Evolutionary conservation across 2,329 filamentous ascomycete species (phyloP).

Genomic region (Ophiosphaerella korrae): DNA sequence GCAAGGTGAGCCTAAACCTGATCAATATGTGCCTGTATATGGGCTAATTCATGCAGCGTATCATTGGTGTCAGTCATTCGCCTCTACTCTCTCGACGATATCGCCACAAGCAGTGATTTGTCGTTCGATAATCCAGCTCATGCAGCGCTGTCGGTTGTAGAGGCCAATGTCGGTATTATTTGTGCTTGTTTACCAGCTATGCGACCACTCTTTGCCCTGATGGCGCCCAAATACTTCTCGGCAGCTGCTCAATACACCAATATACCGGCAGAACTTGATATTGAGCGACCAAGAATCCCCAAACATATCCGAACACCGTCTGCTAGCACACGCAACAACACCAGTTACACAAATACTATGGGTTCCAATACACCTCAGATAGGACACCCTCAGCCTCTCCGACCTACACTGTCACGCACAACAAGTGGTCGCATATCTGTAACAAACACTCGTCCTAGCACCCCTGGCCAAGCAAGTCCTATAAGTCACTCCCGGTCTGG

Average conservation of each 20-base stretch:
- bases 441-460: slow-evolving; percentile 1
- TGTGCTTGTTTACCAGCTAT: slow-evolving; percentile 45
- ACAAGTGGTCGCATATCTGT: not conserved
- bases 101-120: slow-evolving; percentile 35
- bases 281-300: slow-evolving; percentile 21
- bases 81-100: slow-evolving; percentile 34
- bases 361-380: slow-evolving; percentile 1
- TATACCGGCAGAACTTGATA: slow-evolving; percentile 14
- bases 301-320: slow-evolving; percentile 16
- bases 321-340: slow-evolving; percentile 13
- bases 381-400: slow-evolving; percentile 1
- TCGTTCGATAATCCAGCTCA: slow-evolving; percentile 41
- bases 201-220: slow-evolving; percentile 37
- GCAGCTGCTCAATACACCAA: slow-evolving; percentile 19
- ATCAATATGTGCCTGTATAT: not conserved
- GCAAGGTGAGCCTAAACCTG: slow-evolving; percentile 38
- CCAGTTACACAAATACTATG: slow-evolving; percentile 9
- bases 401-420: slow-evolving; percentile 6
- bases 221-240: slow-evolving; percentile 49
- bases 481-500: slow-evolving; percentile 16
- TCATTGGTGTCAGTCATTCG: slow-evolving; percentile 42
- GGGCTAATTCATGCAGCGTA: slow-evolving; percentile 27
- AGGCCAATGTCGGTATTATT: slow-evolving; percentile 42
- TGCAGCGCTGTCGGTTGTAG: slow-evolving; percentile 40
- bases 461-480: slow-evolving; percentile 4